Evolutionary conservation across 306 rosid genomes (phyloP), one percentile per base, ranked within the genome.

Genomic region (Dryas alaskensis): DNA sequence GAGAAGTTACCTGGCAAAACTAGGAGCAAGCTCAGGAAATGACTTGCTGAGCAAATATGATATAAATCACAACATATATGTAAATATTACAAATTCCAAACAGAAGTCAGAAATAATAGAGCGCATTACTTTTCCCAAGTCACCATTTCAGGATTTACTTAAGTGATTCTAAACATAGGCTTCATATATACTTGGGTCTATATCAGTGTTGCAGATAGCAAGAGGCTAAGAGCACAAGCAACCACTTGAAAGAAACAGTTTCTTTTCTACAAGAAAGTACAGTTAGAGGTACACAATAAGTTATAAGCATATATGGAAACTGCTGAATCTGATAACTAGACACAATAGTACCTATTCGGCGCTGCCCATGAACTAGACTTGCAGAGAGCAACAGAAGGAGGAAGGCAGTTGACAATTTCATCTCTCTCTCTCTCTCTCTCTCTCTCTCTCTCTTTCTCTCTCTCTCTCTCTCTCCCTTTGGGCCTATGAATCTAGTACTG

Each of bases 291-390:
- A 17, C 10, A 54, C 31, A 54, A 54, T 11, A 54, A 54, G 60
- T 54, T 54, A 54, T 19, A 54, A 54, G 31, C 25, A 54, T 25
- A 54, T 17, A 0, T 19, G 8, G n/a, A 17, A 54, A 54, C 7
- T 7, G 22, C n/a, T 7, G 22, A 54, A 54, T 8, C 60, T n/a
- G 27, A 54, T 25, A 22, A 58, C 62, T 16, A 45, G 40, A 10
- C 60, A 46, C 22, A 9, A 10, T 4, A 57, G 62, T 1, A 88
- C 91, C 93, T 80, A 53, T 81, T 62, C 85, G 87, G 77, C 79
- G 82, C 72, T 86, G 91, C 25, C 82, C 85, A 1, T 73, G 83
- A 77, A 78, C 85, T 53, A 63, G 69, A 80, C 75, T 69, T 64
- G 68, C 27, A 44, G 65, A 73, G 40, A 80, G 19, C 19, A 77